Percentiles rank a stretch among this genome's conserved stretches.
These are phyloP conservation scores for Phytophthora hibernalis DNA, from an alignment of 352 stramenopile genomes.

Conservation along the genomic window DNA sequence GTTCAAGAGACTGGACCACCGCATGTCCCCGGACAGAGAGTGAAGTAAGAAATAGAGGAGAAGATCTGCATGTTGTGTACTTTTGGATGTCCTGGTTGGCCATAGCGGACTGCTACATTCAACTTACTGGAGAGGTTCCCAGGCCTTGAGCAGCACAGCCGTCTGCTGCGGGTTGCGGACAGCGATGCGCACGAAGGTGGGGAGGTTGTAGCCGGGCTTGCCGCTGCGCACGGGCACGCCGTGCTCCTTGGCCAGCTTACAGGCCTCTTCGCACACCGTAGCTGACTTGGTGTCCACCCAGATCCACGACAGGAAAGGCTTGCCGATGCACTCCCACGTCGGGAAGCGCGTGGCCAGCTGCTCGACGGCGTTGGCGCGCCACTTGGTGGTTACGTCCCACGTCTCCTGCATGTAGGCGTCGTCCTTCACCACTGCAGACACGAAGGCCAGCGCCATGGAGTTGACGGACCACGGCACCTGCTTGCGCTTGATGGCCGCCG, in stretches of 20 bases:
- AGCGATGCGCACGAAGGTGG: constrained; percentile 85
- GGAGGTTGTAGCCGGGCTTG: constrained; percentile 89
- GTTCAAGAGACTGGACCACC: constrained; percentile 79
- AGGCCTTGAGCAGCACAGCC: constrained; percentile 78
- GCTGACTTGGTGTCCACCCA: constrained; percentile 89
- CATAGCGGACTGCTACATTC: not conserved
- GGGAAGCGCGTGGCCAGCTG: constrained; percentile 69
- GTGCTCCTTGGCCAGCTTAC: constrained; percentile 79
- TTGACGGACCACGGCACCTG: constrained; percentile 94
- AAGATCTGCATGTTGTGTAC: constrained; percentile 28
- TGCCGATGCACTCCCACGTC: constrained; percentile 71
- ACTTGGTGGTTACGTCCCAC: constrained; percentile 85
- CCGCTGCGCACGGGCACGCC: constrained; percentile 88
- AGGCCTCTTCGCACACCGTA: constrained; percentile 59
- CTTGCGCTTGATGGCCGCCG: constrained; percentile 89
- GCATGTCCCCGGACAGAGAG: constrained; percentile 66
- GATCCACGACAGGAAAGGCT: constrained; percentile 87
- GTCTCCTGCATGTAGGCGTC: constrained; percentile 81
- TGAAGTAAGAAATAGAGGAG: constrained; percentile 22
- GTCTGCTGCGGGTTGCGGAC: constrained; percentile 79
- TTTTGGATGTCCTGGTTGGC: constrained; percentile 5
- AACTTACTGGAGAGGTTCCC: constrained; percentile 65
- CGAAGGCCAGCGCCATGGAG: constrained; percentile 89
- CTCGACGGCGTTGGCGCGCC: constrained; percentile 69
- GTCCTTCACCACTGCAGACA: constrained; percentile 85